Conservation (phyloP, 768 basidiomycete genomes). For the Lepiota brunneoincarnata region DNA sequence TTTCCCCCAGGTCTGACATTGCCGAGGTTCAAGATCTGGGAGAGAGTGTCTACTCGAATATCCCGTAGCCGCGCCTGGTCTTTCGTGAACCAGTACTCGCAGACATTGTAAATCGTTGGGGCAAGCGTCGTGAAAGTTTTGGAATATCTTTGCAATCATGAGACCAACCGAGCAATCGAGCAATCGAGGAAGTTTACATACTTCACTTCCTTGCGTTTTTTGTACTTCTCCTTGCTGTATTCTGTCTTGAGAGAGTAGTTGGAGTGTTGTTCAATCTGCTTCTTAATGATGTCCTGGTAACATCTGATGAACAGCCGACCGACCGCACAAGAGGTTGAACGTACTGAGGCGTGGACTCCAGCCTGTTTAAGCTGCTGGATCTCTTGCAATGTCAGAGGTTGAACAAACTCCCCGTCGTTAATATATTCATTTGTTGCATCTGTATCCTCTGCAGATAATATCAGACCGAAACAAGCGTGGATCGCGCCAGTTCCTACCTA, state of each 20-base stretch:
- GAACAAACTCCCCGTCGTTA: slow-evolving; percentile 80
- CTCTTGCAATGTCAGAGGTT: slow-evolving; percentile 79
- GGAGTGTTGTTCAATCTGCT: slow-evolving; percentile 90
- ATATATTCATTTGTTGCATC: slow-evolving; percentile 97
- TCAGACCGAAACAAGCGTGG: slow-evolving; percentile 3
- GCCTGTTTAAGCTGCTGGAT: slow-evolving; percentile 82
- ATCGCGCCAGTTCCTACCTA: slow-evolving; percentile 52
- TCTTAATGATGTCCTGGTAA: slow-evolving; percentile 89
- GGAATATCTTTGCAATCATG: slow-evolving; percentile 57
- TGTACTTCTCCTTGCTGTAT: slow-evolving; percentile 98
- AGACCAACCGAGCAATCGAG: slow-evolving; percentile 6
- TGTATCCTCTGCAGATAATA: slow-evolving; percentile 73
- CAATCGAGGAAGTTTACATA: slow-evolving; percentile 32
- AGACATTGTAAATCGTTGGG: slow-evolving; percentile 84
- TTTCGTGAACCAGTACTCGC: slow-evolving; percentile 86
- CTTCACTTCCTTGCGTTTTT: slow-evolving; percentile 96
- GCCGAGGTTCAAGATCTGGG: slow-evolving; percentile 82
- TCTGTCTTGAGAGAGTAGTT: slow-evolving; percentile 94
- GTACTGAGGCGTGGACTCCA: slow-evolving; percentile 75
- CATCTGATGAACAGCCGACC: slow-evolving; percentile 14
- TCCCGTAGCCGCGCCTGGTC: slow-evolving; percentile 80
- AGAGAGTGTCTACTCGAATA: slow-evolving; percentile 82
- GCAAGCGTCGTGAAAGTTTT: slow-evolving; percentile 86
- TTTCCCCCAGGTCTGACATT: slow-evolving; percentile 86
- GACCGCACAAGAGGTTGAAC: slow-evolving; percentile 19